phyloP scores from a whole-genome alignment of 2,329 filamentous ascomycete genomes.

The Stromatinia cepivora region DNA sequence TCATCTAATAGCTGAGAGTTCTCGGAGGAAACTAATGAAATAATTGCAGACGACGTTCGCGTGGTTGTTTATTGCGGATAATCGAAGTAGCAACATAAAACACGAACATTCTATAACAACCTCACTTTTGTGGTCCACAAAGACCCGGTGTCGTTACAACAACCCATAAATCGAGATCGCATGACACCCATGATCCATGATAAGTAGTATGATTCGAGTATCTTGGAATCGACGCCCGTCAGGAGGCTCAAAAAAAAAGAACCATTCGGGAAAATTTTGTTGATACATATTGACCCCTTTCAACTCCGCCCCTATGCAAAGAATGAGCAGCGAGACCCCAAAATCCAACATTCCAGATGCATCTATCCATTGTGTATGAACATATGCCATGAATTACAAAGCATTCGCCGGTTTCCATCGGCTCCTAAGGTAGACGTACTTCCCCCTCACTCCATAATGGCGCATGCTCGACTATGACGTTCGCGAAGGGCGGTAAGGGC shows the following conservation, averaged over 20 bases:
- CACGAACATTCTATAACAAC: not conserved
- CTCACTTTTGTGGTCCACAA: not conserved
- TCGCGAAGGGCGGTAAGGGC: conserved; percentile 30
- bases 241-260: conserved; percentile 11
- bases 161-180: not conserved
- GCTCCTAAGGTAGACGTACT: not conserved
- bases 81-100: conserved; percentile 1
- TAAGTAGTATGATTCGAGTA: not conserved
- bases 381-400: conserved; percentile 12
- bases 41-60: not conserved
- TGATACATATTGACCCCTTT: conserved; percentile 16
- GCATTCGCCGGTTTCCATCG: not conserved
- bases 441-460: not conserved
- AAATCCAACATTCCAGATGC: not conserved
- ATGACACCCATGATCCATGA: not conserved
- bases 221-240: conserved; percentile 9
- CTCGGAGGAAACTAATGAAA: not conserved
- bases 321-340: conserved; percentile 16
- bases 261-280: not conserved
- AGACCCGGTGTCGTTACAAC: not conserved
- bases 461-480: not conserved
- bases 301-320: conserved; percentile 18
- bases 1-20: not conserved
- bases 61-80: not conserved
- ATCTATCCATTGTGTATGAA: not conserved